A percentile compares a stretch with the other conserved stretches of the same genome.
Conservation (phyloP, 345 rosid genomes). For the Boechera divaricarpa region DNA sequence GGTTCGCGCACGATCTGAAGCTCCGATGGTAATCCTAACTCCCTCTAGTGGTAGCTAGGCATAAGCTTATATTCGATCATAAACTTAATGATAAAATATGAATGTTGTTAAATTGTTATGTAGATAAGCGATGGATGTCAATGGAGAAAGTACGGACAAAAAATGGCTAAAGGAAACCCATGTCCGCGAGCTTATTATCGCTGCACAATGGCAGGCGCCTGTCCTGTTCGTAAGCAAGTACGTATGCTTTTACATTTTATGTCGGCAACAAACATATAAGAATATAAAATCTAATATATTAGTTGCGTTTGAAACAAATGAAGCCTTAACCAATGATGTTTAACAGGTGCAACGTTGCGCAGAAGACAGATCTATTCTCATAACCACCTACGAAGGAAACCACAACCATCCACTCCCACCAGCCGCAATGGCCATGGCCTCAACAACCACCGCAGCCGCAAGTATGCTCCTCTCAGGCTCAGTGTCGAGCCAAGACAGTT, state of each 20-base stretch:
- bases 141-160: constrained; percentile 97
- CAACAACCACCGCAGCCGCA: constrained; percentile 95
- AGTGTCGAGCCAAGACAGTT: constrained; percentile 85
- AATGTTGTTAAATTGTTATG: background rate
- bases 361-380: constrained; percentile 81
- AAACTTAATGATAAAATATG: background rate
- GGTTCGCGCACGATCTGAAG: constrained; percentile 97
- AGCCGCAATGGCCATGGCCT: constrained; percentile 99
- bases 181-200: constrained; percentile 96
- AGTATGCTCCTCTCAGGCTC: constrained; percentile 95
- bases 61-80: constrained; percentile 1
- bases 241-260: constrained; percentile 14
- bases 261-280: background rate
- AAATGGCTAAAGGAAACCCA: constrained; percentile 99
- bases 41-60: constrained; percentile 3
- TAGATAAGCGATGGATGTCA: constrained; percentile 93
- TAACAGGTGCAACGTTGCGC: constrained; percentile 96
- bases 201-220: constrained; percentile 92
- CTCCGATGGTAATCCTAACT: constrained; percentile 74
- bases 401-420: constrained; percentile 99
- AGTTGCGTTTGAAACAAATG: background rate
- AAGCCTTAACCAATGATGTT: constrained; percentile 28
- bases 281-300: constrained; percentile 5
- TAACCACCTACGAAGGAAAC: constrained; percentile 95
- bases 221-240: constrained; percentile 98